A percentile compares a stretch with the other conserved stretches of the same genome.
Conservation (phyloP, 768 basidiomycete species). For the Gloeophyllum trabeum region DNA sequence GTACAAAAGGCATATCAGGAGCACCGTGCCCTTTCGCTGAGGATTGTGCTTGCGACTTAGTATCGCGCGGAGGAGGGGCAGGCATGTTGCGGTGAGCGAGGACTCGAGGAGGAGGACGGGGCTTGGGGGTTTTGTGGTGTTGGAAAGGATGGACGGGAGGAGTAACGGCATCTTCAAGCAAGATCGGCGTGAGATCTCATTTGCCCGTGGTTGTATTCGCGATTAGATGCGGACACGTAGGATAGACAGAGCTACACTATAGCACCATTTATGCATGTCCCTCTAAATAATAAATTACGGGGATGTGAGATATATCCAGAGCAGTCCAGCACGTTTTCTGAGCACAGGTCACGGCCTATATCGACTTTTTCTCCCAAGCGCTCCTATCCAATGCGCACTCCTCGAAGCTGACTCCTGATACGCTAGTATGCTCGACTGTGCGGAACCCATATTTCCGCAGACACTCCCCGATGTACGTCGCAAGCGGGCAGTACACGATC, state of each 20-base stretch:
- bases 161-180: constrained; percentile 15
- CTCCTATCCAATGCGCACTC: constrained; percentile 30
- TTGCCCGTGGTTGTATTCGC: too few relatives aligned
- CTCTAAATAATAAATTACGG: too few relatives aligned
- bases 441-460: constrained; percentile 38
- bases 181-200: too few relatives aligned
- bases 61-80: constrained; percentile 39
- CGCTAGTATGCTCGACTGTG: constrained; percentile 28
- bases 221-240: too few relatives aligned
- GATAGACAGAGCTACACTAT: too few relatives aligned
- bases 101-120: constrained; percentile 49
- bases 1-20: constrained; percentile 49
- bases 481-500: constrained; percentile 36
- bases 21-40: constrained; percentile 14
- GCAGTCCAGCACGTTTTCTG: too few relatives aligned
- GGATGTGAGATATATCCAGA: too few relatives aligned
- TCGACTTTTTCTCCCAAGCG: constrained; percentile 25
- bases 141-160: constrained; percentile 16
- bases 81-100: constrained; percentile 41
- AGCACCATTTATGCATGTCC: too few relatives aligned
- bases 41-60: constrained; percentile 8
- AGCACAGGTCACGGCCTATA: too few relatives aligned
- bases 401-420: constrained; percentile 40
- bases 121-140: constrained; percentile 18
- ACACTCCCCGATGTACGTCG: constrained; percentile 33